Conservation (phyloP, 1,284 basidiomycete genomes). For the Abortiporus biennis region DNA sequence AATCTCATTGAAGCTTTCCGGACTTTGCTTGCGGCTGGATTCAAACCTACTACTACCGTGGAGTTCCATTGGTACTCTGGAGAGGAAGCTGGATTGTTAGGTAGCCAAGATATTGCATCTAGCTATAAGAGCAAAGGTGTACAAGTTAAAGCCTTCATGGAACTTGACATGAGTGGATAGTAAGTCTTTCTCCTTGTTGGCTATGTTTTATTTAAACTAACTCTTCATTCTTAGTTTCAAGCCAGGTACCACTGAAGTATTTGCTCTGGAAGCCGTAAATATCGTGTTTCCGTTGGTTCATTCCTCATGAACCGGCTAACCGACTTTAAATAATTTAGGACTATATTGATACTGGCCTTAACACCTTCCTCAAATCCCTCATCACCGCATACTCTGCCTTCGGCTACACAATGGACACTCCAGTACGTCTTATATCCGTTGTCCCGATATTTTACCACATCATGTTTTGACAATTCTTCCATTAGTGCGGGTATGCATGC, state of each 20-base stretch:
- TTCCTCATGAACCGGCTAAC: not conserved
- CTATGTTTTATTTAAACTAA: no score
- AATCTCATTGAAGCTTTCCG: slow-evolving; percentile 59
- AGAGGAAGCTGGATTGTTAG: slow-evolving; percentile 64
- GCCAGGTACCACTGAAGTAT: slow-evolving; percentile 48
- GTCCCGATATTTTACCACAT: not conserved
- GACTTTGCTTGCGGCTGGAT: slow-evolving; percentile 45
- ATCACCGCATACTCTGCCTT: slow-evolving; percentile 33
- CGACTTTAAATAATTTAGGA: slow-evolving; percentile 25
- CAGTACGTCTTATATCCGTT: slow-evolving; percentile 31
- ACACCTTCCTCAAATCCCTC: slow-evolving; percentile 32
- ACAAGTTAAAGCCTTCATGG: slow-evolving; percentile 41
- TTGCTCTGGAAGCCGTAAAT: slow-evolving; percentile 47
- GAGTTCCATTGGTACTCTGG: slow-evolving; percentile 68
- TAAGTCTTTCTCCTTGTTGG: not conserved
- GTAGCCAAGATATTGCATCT: slow-evolving; percentile 58
- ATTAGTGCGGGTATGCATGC: slow-evolving; percentile 35
- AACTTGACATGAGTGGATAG: slow-evolving; percentile 49
- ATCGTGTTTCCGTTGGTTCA: no score
- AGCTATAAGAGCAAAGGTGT: slow-evolving; percentile 43
- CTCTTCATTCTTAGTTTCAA: slow-evolving; percentile 36
- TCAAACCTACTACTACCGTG: slow-evolving; percentile 47
- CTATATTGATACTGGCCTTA: slow-evolving; percentile 44
- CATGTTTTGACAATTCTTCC: not conserved
- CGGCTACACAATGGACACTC: slow-evolving; percentile 34